A percentile compares a stretch with the other conserved stretches of the same genome.
Conservation (phyloP, 1,139 yeast species). For the Yamadazyma friedrichii region DNA sequence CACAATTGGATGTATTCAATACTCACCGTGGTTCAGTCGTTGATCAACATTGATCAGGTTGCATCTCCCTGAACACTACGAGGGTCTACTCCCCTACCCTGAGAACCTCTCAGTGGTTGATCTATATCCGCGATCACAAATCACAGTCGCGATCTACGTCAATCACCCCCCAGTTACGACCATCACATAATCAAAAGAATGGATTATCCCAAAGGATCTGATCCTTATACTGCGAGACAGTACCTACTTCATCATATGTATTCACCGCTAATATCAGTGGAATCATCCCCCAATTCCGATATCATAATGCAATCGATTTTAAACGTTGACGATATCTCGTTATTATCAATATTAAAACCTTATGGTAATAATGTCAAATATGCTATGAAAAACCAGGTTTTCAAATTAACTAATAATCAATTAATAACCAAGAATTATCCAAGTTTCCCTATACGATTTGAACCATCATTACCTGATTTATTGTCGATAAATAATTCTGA, state of each 20-base stretch:
- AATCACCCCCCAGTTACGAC: too few relatives aligned
- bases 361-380: constrained; percentile 50
- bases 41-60: too few relatives aligned
- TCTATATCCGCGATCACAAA: background rate
- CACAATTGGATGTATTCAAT: too few relatives aligned
- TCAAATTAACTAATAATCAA: constrained; percentile 40
- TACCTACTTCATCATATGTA: constrained; percentile 49
- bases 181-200: background rate
- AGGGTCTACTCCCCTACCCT: too few relatives aligned
- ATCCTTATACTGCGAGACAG: constrained; percentile 44
- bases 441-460: constrained; percentile 46
- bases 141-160: background rate
- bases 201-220: constrained; percentile 39
- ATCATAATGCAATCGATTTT: constrained; percentile 37
- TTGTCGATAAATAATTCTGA: constrained; percentile 31
- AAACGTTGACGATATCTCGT: constrained; percentile 30
- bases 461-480: constrained; percentile 40
- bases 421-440: constrained; percentile 43
- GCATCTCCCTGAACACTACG: too few relatives aligned
- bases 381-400: constrained; percentile 34
- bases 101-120: too few relatives aligned
- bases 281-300: constrained; percentile 53
- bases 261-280: constrained; percentile 58
- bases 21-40: too few relatives aligned
- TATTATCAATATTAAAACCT: constrained; percentile 37